Evolutionary conservation across 768 basidiomycete species (phyloP), one percentile per base, ranked within the genome.

Genomic region (Auriscalpium microsporum): DNA sequence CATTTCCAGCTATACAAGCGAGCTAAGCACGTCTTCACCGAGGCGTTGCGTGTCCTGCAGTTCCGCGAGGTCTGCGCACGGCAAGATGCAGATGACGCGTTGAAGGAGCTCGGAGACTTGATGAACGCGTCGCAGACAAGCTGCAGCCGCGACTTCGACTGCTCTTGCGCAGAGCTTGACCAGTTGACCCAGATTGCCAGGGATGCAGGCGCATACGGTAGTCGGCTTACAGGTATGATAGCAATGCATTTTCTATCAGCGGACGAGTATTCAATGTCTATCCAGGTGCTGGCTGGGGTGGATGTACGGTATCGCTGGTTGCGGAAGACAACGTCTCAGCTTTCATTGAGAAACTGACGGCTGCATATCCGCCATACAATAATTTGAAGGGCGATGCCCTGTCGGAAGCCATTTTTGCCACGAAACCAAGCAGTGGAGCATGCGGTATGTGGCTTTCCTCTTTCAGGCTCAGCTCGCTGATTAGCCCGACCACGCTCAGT

Each of bases 221-320:
- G 84, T 60, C 79, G 92, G 23, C 73, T 93, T n/a, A 94, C 93
- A 17, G 90, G 90, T 84, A 53, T 50, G 72, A 66, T 23, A 47
- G 34, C 8, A 48, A 19, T 49, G 14, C 53, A 10, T 40, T 13
- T 19, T 48, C 48, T 17, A 56, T 44, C 14, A 13, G 2, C 11
- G 8, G 2, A 23, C 21, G 14, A n/a, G 45, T 51, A 23, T 47
- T 33, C 34, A 37, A 42, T 48, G 28, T 36, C 16, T 13, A 21
- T 48, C 4, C 57, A 88, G 87, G 89, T 33, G 91, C 91, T 0
- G 91, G 90, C 4, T 95, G 91, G 91, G 93, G 93, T 38, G 92
- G 92, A 6, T 93, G 90, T 64, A 87, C 87, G 0, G 86, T 94
- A 19, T 90, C 88, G 8, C 77, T 94, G 17, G 84, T 94, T 14